These are phyloP conservation scores for Phaffia rhodozyma DNA, from an alignment of 1,284 basidiomycete species.

Conservation along the genomic window DNA sequence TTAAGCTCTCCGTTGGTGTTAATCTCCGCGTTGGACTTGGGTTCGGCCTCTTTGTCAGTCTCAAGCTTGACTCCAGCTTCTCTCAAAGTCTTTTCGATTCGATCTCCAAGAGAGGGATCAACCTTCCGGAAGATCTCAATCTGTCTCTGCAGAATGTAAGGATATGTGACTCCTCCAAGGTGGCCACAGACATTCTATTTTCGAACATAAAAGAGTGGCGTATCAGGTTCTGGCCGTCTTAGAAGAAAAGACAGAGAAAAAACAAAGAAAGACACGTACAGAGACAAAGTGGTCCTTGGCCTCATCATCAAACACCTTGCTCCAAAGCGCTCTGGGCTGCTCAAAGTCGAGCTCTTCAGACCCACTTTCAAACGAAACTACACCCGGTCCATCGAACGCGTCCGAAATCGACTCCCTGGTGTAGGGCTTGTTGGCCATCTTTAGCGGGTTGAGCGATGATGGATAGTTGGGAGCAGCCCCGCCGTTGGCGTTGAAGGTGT, in stretches of 20 bases:
- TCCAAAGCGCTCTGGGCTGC: constrained; percentile 70
- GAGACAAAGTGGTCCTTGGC: constrained; percentile 55
- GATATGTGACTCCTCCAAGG: constrained; percentile 52
- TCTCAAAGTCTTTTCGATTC: constrained; percentile 50
- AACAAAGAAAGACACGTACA: not conserved
- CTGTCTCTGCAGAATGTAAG: constrained; percentile 54
- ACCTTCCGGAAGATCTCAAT: constrained; percentile 71
- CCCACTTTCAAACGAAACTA: constrained; percentile 59
- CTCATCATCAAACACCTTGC: constrained; percentile 60
- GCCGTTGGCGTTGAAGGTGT: constrained; percentile 46
- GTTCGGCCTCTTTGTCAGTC: too few species aligned
- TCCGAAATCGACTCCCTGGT: constrained; percentile 30
- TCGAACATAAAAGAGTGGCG: too few species aligned
- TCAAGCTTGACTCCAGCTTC: constrained; percentile 18
- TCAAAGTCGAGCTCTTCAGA: constrained; percentile 79
- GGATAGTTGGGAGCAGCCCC: constrained; percentile 76
- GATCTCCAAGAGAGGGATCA: constrained; percentile 55
- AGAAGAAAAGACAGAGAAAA: not conserved
- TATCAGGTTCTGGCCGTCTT: too few species aligned
- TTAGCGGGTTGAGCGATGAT: constrained; percentile 54
- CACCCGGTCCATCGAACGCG: constrained; percentile 26
- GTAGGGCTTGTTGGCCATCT: constrained; percentile 41
- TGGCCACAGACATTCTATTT: constrained; percentile 58
- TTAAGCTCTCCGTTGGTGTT: too few species aligned
- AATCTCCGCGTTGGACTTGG: too few species aligned